phyloP scores from a whole-genome alignment of 2,329 filamentous ascomycete species.

The Colletotrichum echinochloae region DNA sequence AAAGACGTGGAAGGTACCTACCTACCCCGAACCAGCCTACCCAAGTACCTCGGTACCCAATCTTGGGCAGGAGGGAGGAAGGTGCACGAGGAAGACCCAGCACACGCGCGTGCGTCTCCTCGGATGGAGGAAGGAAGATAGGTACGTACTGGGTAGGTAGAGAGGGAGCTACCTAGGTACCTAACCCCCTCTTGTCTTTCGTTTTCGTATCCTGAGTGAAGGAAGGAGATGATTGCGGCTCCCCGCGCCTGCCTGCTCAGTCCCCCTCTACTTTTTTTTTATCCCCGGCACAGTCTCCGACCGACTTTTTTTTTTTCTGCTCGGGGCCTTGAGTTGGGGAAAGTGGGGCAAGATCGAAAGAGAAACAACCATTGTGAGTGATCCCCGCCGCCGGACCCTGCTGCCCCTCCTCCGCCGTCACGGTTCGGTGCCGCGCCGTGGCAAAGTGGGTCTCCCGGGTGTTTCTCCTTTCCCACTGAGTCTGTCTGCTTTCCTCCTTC shows the following conservation, averaged over 20 bases:
- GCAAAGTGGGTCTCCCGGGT: slow-evolving; percentile 27
- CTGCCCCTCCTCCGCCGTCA: slow-evolving; percentile 7
- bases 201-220: not conserved
- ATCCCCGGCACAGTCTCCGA: not conserved
- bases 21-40: no score
- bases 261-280: not conserved
- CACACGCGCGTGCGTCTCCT: not conserved
- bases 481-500: not conserved
- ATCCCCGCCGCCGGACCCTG: not conserved
- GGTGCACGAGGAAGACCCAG: slow-evolving; percentile 5
- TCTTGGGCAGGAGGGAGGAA: not conserved
- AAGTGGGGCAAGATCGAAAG: not conserved
- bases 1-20: no score
- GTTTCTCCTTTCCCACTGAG: not conserved
- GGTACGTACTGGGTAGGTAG: not conserved
- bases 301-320: not conserved
- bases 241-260: not conserved
- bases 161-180: not conserved
- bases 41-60: not conserved
- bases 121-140: not conserved
- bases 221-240: not conserved
- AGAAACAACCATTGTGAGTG: not conserved
- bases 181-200: not conserved
- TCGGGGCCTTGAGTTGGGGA: not conserved
- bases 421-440: slow-evolving; percentile 20